phyloP scores from a whole-genome alignment of 2,329 filamentous ascomycete genomes.

The Fusarium sp. region DNA sequence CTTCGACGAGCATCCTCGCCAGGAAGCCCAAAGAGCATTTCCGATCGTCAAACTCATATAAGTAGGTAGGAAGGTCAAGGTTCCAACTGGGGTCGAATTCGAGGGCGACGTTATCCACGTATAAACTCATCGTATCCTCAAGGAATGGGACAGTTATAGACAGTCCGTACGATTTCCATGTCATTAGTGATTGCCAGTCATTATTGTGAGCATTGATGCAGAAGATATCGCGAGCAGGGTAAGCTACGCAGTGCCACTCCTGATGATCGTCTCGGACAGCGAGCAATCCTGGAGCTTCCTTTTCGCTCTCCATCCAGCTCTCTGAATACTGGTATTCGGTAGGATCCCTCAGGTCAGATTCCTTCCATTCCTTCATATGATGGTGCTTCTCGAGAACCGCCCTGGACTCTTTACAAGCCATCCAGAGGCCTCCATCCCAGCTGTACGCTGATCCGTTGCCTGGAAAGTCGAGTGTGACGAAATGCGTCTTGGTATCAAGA shows the following conservation, averaged over 20 bases:
- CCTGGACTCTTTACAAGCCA: conserved; percentile 8
- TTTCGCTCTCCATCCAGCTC: neutral
- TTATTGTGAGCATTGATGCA: neutral
- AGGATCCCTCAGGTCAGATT: neutral
- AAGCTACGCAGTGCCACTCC: neutral
- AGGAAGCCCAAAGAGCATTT: neutral
- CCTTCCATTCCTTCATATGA: neutral
- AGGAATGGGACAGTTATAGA: neutral
- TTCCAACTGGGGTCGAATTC: conserved; percentile 11
- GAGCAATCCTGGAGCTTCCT: neutral
- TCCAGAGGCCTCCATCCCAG: conserved; percentile 5
- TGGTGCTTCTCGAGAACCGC: conserved; percentile 18
- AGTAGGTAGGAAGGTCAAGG: neutral
- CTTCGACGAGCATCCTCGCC: neutral
- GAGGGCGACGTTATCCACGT: neutral
- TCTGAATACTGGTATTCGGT: neutral
- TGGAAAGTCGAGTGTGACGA: neutral
- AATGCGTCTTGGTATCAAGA: neutral
- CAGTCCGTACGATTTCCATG: neutral
- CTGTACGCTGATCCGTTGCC: conserved; percentile 4
- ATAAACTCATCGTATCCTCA: neutral
- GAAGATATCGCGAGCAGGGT: neutral
- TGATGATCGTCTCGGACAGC: neutral
- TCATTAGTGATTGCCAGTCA: neutral
- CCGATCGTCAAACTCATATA: neutral